Conservation (phyloP, 2,329 filamentous ascomycete species). For the Talaromyces funiculosus region DNA sequence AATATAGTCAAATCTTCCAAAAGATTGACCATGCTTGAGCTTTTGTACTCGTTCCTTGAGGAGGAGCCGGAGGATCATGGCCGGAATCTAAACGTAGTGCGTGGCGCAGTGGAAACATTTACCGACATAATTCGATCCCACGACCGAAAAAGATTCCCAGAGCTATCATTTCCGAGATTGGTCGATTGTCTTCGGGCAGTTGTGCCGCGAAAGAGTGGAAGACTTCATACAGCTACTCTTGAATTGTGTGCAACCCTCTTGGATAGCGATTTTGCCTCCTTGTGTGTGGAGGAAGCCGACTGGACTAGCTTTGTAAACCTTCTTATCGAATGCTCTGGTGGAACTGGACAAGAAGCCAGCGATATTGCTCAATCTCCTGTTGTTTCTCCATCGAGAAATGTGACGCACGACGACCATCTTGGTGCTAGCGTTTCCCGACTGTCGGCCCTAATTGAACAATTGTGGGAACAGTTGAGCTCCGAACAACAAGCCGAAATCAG, state of each 20-base stretch:
- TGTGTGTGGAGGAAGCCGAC: conserved; percentile 27
- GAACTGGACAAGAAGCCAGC: conserved; percentile 25
- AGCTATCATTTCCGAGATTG: conserved; percentile 32
- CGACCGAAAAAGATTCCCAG: conserved; percentile 35
- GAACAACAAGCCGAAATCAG: conserved; percentile 33
- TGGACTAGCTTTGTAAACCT: conserved; percentile 31
- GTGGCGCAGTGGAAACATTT: conserved; percentile 37
- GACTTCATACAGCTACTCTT: conserved; percentile 36
- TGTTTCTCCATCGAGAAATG: conserved; percentile 21
- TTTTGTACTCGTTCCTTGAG: conserved; percentile 32
- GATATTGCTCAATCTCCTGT: conserved; percentile 10
- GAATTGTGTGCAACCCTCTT: conserved; percentile 37
- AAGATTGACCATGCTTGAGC: conserved; percentile 35
- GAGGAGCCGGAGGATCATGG: conserved; percentile 28
- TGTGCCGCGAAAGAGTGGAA: conserved; percentile 32
- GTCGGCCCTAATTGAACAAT: conserved; percentile 29
- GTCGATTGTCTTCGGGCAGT: conserved; percentile 32
- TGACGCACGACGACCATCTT: conserved; percentile 32
- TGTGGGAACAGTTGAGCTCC: conserved; percentile 33
- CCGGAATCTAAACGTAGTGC: conserved; percentile 36
- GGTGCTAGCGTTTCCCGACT: conserved; percentile 34
- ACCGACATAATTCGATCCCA: conserved; percentile 37
- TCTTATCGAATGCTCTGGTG: conserved; percentile 31
- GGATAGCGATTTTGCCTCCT: conserved; percentile 32
- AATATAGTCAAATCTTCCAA: conserved; percentile 37